Base-by-base conservation (phyloP, 257 asterid species). In the Leptodermis oblonga region DNA sequence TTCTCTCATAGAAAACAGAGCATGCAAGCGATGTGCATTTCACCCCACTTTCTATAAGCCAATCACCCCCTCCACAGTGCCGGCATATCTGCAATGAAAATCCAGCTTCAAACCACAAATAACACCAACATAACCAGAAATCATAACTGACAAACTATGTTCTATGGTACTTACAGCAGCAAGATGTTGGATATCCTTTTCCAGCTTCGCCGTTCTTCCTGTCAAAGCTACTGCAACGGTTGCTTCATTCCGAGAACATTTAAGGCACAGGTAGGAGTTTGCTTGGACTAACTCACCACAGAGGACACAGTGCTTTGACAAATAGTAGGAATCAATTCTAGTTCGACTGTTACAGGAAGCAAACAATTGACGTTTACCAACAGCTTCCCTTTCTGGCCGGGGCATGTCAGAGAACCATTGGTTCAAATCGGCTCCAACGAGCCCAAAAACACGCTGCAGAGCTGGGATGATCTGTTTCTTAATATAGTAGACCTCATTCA, bases 41-140 rank as follows among this genome's bases (percentile, higher is more conserved):
- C 74, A 87, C 94, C 28, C 99, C 97, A 28, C 87, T 89, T 71
- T 88, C 96, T 36, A 90, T 17, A 12, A 73, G 55, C 97, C 99
- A 90, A 75, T 90, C 99, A 4, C 95, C 99, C 59, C 99, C 99
- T 67, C 99, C 98, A 77, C 99, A 93, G 53, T 90, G 89, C 71
- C 94, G 84, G 73, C 99, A 93, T 73, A 93, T 90, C 99, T 93
- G 85, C 82, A 65, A 11, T 18, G 4, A 0, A 54, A 26, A 10
- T 10, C 14, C 22, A 49, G n/a, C 6, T 49, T 12, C n/a, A 4
- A 51, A 45, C 9, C 23, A 25, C 25, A 45, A 31, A 12, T 13
- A 11, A 20, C 25, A 28, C 18, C 9, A 34, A 10, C 54, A 23
- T 49, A 12, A 17, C 31, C 56, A 18, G 25, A 37, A 9, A 28